Percentiles rank a stretch among this genome's conserved stretches.
These are phyloP conservation scores for Cutaneotrichosporon spelunceum DNA, from an alignment of 1,284 basidiomycete species.

Conservation along the genomic window DNA sequence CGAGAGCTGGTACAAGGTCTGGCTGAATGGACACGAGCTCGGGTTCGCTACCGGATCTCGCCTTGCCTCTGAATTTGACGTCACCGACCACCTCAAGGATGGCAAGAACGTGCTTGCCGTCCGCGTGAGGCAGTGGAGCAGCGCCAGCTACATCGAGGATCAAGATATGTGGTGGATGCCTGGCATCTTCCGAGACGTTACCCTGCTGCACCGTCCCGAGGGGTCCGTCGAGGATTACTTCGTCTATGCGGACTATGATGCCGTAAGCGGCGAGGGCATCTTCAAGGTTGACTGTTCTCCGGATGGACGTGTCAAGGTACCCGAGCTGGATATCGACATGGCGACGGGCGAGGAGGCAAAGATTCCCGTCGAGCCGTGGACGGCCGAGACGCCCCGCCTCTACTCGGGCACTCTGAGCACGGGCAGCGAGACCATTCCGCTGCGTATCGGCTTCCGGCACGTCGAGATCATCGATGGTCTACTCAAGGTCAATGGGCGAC, in stretches of 20 bases:
- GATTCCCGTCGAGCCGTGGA: slow-evolving; percentile 25
- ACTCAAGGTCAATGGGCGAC: slow-evolving; percentile 30
- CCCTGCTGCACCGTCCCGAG: slow-evolving; percentile 25
- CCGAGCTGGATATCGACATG: slow-evolving; percentile 27
- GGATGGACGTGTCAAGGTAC: slow-evolving; percentile 19
- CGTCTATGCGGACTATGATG: slow-evolving; percentile 25
- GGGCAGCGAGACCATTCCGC: slow-evolving; percentile 20
- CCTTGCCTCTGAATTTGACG: slow-evolving; percentile 28
- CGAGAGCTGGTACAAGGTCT: slow-evolving; percentile 31
- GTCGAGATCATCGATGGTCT: slow-evolving; percentile 22
- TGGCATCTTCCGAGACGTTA: slow-evolving; percentile 31
- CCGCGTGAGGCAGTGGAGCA: slow-evolving; percentile 29
- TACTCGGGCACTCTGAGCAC: slow-evolving; percentile 11
- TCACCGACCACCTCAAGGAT: slow-evolving; percentile 7
- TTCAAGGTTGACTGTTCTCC: slow-evolving; percentile 27
- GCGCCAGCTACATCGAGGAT: slow-evolving; percentile 27
- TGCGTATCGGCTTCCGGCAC: slow-evolving; percentile 34
- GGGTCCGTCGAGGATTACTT: slow-evolving; percentile 23
- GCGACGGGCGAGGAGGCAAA: slow-evolving; percentile 10
- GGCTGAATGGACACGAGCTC: slow-evolving; percentile 27
- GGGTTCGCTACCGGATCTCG: slow-evolving; percentile 24
- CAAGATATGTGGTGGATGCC: slow-evolving; percentile 36
- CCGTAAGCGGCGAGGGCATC: slow-evolving; percentile 19
- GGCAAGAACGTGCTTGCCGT: slow-evolving; percentile 21
- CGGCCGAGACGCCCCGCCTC: slow-evolving; percentile 28